Evolutionary conservation across 331 rosid species (phyloP), one percentile per base, ranked within the genome.

Genomic region (Stylosanthes scabra): DNA sequence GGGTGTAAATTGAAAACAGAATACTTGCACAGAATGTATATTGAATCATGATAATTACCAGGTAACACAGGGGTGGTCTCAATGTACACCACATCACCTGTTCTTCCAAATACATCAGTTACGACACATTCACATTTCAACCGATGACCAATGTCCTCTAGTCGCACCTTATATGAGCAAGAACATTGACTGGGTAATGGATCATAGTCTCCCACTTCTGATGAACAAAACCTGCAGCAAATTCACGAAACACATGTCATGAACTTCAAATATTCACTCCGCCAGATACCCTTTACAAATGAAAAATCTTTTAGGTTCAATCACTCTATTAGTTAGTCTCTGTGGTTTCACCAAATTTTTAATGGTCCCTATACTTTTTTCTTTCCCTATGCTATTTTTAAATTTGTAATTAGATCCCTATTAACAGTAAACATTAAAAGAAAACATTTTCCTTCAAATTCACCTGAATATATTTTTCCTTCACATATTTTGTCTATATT

Each of bases 31-130:
- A 71, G 42, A 63, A 45, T 29, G 45, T 59, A 7, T 41, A n/a
- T 16, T 63, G 37, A 65, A 31, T 29, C 68, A 80, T 75, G 74
- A 64, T 16, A 72, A 75, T 74, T 73, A 95, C 99, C 98, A 87
- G 99, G 92, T 58, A 82, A 68, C 59, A 90, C 79, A 54, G 84
- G 78, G 27, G 78, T 59, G 2, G 96, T 90, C 89, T 95, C 97
- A 68, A 78, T 83, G 84, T 74, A 85, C 31, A 78, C 89, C 28
- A 90, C 88, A 75, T 86, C 97, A 69, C 80, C 72, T 63, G 91
- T 84, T 75, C 99, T 87, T 82, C 96, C 97, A 84, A 95, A 95
- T 52, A 91, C 93, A 82, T 95, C 99, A 76, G 87, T 87, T 67
- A 95, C 92, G 27, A 87, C 46, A 78, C 98, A 95, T 74, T 92